phyloP scores from a whole-genome alignment of 164 flowering plant species.

The Magnolia kwangsiensis region DNA sequence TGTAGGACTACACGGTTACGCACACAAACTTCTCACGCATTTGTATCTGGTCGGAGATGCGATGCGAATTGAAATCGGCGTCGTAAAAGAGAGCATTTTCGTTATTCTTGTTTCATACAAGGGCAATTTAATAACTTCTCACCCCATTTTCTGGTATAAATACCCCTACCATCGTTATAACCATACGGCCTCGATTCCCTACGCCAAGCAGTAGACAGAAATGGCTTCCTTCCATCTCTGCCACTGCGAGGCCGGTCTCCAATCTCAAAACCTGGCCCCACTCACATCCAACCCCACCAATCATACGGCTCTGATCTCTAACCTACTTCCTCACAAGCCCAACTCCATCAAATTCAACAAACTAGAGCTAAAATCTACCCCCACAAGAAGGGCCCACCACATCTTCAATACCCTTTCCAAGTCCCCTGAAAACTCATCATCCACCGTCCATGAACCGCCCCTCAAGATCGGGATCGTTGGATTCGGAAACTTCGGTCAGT shows the following conservation, averaged over 20 bases:
- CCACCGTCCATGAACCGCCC: neutral
- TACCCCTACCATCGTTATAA: too few relatives aligned
- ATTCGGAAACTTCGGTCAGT: constrained; percentile 37
- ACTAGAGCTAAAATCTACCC: neutral
- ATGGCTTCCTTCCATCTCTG: constrained; percentile 15
- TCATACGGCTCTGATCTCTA: neutral
- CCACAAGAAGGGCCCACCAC: neutral
- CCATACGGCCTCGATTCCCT: neutral
- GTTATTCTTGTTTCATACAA: too few relatives aligned
- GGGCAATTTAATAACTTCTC: too few relatives aligned
- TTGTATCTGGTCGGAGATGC: too few relatives aligned
- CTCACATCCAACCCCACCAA: neutral
- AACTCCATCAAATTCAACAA: constrained; percentile 6
- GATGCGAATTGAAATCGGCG: too few relatives aligned
- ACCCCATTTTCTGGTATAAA: too few relatives aligned
- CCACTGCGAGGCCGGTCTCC: neutral
- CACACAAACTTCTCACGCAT: too few relatives aligned
- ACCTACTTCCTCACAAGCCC: neutral
- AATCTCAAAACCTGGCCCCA: neutral
- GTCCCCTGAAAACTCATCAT: neutral
- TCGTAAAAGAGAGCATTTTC: too few relatives aligned
- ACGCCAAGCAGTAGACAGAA: neutral
- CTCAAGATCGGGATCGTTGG: constrained; percentile 29
- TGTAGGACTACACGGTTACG: too few relatives aligned
- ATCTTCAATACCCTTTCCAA: constrained; percentile 7